Base-by-base conservation (phyloP, 140 eudicot species). In the Stevia rebaudiana region DNA sequence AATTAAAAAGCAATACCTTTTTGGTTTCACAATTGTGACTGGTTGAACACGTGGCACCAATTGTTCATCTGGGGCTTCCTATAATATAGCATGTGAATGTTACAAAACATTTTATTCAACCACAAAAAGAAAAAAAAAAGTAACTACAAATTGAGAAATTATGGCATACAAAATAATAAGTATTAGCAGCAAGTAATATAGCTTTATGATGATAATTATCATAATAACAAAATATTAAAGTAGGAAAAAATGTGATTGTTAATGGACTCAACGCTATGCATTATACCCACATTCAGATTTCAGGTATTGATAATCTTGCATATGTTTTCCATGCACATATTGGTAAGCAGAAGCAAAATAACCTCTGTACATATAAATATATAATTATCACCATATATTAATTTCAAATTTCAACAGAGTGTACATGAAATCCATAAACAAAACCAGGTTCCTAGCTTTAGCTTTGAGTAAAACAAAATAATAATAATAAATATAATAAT, bases 291-390 rank as follows among this genome's bases (percentile, higher is more conserved):
- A 48, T 58, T 70, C 57, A 63, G 42, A 44, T 66, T 10, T 63
- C 43, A 46, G 56, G 70, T 59, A 58, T 42, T 5, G 70, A 75
- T 74, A 84, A 70, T 78, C 86, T 78, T 58, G 79, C 63, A 63
- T 66, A 67, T 69, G 68, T 78, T 77, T 71, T 77, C 79, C 78
- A 69, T 60, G 69, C 72, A 75, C 77, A 80, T 43, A 73, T 31
- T 41, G 74, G 89, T 44, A 78, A 72, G 87, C 86, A 77, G 73
- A 83, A 46, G 76, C 76, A 73, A 77, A 64, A 53, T 9, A 68
- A 46, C 3, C 48, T 63, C 89, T 83, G 85, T 80, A 64, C 80
- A 82, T 55, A 12, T 56, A 64, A 69, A 79, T 48, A 28, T 28
- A 28, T 28, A n/a, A 73, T 43, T 58, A 58, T 51, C 71, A 42